Evolutionary conservation across 176 grass and related monocot genomes (phyloP), one percentile per base, ranked within the genome.

Genomic region (Ampelocalamus luodianensis): DNA sequence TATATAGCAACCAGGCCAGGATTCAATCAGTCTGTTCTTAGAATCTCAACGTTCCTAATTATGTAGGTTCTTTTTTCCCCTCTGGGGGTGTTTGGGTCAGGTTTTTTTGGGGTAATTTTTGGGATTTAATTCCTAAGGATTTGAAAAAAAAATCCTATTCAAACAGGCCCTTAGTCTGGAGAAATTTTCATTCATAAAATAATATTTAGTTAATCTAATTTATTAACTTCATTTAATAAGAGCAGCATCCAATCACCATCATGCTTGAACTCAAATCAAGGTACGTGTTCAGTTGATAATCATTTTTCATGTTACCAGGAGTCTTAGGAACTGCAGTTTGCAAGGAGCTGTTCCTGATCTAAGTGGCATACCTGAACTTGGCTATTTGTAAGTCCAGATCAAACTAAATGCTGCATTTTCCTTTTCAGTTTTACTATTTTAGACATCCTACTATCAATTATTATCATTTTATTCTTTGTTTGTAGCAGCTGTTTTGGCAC

Each of bases 261-360:
- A 40, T 49, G 3, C 16, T 71, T 72, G 66, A 58, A 78, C 8
- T 49, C 48, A 80, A 82, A 72, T 83, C 4, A 60, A 83, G n/a
- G 87, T 66, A 42, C 61, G 5, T 78, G 8, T 39, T 23, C 46
- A 56, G 42, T 83, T 60, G 63, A 68, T 68, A 58, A 74, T 51
- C 8, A 0, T 63, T 87, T 68, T 73, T 56, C 67, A 83, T 86
- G 74, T 84, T 85, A 60, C 1, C 93, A 98, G 96, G 93, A 98
- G 96, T 92, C 81, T 98, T 69, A 88, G 93, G 69, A 98, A 98
- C 78, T 98, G 96, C 85, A 89, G 75, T 65, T 84, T 98, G 89
- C 87, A 89, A 87, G 96, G 96, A 94, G 71, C 34, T 79, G 71
- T 98, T 84, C 96, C 96, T 36, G 81, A 99, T 81, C 32, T 99